These are phyloP conservation scores for Pseudozyma flocculosa DNA, from an alignment of 1,284 basidiomycete species.

Conservation along the genomic window DNA sequence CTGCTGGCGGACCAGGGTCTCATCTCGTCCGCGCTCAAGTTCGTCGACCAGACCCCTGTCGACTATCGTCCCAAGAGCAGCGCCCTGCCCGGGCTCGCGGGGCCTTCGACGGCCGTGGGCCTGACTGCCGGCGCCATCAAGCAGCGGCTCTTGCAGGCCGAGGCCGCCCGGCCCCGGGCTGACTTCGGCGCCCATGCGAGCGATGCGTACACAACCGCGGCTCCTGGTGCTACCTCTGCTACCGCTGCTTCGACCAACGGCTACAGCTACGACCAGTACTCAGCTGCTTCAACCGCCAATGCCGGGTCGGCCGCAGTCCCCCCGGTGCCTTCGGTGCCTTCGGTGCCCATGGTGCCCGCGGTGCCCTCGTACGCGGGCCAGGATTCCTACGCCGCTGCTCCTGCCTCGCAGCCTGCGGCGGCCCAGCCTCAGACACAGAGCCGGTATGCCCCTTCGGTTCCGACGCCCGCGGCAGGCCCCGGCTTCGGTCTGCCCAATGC, in stretches of 20 bases:
- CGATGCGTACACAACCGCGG: too few species aligned
- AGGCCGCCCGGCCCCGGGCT: constrained; percentile 28
- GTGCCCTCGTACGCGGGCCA: constrained; percentile 10
- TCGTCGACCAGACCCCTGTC: constrained; percentile 76
- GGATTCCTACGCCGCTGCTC: constrained; percentile 23
- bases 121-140: constrained; percentile 14
- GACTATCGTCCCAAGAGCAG: constrained; percentile 66
- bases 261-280: constrained; percentile 28
- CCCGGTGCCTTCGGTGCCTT: constrained; percentile 14
- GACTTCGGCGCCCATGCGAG: too few species aligned
- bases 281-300: constrained; percentile 1
- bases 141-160: constrained; percentile 38
- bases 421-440: constrained; percentile 32
- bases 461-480: constrained; percentile 15
- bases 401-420: constrained; percentile 59
- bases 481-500: constrained; percentile 13
- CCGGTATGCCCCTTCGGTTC: constrained; percentile 62
- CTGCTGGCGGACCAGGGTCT: constrained; percentile 86
- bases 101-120: background rate
- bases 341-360: constrained; percentile 21
- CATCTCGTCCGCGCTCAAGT: constrained; percentile 76
- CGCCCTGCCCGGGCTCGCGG: constrained; percentile 11
- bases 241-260: constrained; percentile 9
- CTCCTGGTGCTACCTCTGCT: constrained; percentile 8
- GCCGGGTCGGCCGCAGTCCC: constrained; percentile 7